These are phyloP conservation scores for Lomentospora prolificans DNA, from an alignment of 2,329 filamentous ascomycete species.

Conservation along the genomic window DNA sequence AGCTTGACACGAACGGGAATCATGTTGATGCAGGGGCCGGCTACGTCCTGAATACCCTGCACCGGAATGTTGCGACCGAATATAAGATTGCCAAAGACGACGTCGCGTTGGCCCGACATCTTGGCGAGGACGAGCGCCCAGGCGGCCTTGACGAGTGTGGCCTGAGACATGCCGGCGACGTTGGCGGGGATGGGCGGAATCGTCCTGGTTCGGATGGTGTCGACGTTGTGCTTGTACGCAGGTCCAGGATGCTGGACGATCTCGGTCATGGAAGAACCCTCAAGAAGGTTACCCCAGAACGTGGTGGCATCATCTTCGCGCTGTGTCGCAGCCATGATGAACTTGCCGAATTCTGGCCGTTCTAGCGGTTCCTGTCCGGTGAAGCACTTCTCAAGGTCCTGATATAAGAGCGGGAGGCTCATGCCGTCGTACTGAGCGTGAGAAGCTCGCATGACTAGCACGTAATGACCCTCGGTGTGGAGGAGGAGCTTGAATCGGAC, in stretches of 20 bases:
- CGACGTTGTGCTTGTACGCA: conserved; percentile 13
- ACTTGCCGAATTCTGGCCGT: conserved; percentile 18
- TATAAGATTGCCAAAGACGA: conserved; percentile 31
- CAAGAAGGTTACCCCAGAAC: conserved; percentile 35
- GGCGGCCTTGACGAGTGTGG: conserved; percentile 34
- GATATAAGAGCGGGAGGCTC: conserved; percentile 31
- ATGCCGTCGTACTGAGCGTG: conserved; percentile 42
- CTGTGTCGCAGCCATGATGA: conserved; percentile 14
- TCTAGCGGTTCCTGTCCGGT: conserved; percentile 16
- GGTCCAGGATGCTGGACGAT: conserved; percentile 9
- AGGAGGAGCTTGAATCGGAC: conserved; percentile 13
- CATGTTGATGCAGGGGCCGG: conserved; percentile 30
- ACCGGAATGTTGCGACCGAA: conserved; percentile 27
- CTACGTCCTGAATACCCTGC: conserved; percentile 16
- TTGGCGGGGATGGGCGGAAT: conserved; percentile 13
- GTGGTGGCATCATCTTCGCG: conserved; percentile 24
- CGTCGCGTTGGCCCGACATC: conserved; percentile 23
- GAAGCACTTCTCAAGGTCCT: conserved; percentile 30
- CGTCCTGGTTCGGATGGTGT: conserved; percentile 12
- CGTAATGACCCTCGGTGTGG: conserved; percentile 11
- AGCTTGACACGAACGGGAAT: conserved; percentile 29
- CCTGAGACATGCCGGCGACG: conserved; percentile 21
- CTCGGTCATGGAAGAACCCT: conserved; percentile 20
- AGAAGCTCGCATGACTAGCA: conserved; percentile 24
- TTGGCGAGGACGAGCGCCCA: conserved; percentile 30